These are phyloP conservation scores for Diplotaxis tenuifolia DNA, from an alignment of 345 rosid species.

Conservation along the genomic window DNA sequence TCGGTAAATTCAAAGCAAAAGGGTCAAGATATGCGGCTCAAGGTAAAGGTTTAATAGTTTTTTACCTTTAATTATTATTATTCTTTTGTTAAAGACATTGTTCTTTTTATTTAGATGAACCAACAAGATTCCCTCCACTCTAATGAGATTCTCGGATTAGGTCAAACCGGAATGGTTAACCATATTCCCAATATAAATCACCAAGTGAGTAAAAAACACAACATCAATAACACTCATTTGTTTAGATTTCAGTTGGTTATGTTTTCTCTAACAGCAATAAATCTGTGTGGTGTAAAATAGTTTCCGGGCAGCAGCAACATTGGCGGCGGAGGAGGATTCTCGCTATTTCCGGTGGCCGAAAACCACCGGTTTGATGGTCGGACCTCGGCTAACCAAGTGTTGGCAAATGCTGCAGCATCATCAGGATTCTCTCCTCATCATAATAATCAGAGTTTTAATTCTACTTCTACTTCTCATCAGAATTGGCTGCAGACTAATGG, in stretches of 20 bases:
- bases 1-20: conserved; percentile 38
- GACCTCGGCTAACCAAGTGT: conserved; percentile 44
- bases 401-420: conserved; percentile 99
- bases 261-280: not conserved
- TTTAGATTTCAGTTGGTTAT: not conserved
- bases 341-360: conserved; percentile 47
- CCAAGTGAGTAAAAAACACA: conserved; percentile 16
- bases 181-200: conserved; percentile 24
- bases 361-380: conserved; percentile 40
- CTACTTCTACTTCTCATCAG: conserved; percentile 34
- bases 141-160: conserved; percentile 31
- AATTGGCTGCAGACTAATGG: conserved; percentile 41
- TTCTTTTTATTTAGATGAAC: conserved; percentile 17
- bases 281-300: not conserved
- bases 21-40: conserved; percentile 36
- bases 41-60: conserved; percentile 12
- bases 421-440: conserved; percentile 95
- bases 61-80: not conserved
- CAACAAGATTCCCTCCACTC: conserved; percentile 24
- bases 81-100: not conserved
- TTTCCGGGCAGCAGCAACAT: conserved; percentile 64
- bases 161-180: conserved; percentile 36
- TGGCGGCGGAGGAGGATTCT: conserved; percentile 56
- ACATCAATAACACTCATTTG: not conserved
- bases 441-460: conserved; percentile 35